Evolutionary conservation across 1,139 yeast species (phyloP).

Genomic region (Saccharomycopsis hybrid): DNA sequence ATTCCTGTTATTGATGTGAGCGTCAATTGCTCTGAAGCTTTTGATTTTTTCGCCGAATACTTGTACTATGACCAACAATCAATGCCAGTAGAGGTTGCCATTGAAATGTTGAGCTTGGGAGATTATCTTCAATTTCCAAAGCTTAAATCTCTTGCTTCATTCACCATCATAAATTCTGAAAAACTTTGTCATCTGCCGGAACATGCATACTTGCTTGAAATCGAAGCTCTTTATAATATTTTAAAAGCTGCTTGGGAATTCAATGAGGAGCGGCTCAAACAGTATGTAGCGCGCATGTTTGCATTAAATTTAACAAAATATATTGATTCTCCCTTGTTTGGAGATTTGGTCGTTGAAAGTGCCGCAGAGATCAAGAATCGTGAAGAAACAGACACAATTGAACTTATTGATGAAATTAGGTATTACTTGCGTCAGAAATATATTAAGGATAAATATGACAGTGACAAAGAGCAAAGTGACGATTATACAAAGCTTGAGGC

Average conservation of each 20-base stretch:
- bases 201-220: not conserved
- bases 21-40: slow-evolving; percentile 35
- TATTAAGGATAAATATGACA: too few species aligned
- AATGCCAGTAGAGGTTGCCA: slow-evolving; percentile 43
- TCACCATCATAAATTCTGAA: slow-evolving; percentile 42
- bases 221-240: slow-evolving; percentile 32
- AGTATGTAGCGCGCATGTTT: slow-evolving; percentile 50
- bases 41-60: slow-evolving; percentile 49
- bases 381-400: slow-evolving; percentile 75
- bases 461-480: too few species aligned
- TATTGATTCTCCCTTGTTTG: slow-evolving; percentile 33
- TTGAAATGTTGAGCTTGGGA: slow-evolving; percentile 54
- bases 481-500: too few species aligned
- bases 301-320: slow-evolving; percentile 44
- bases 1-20: slow-evolving; percentile 6
- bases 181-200: slow-evolving; percentile 18
- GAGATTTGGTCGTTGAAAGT: slow-evolving; percentile 36
- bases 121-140: slow-evolving; percentile 58
- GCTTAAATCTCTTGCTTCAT: slow-evolving; percentile 60
- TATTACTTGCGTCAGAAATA: slow-evolving; percentile 42
- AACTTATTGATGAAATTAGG: slow-evolving; percentile 69
- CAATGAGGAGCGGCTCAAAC: slow-evolving; percentile 58
- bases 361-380: slow-evolving; percentile 54
- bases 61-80: slow-evolving; percentile 56
- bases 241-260: slow-evolving; percentile 64